A percentile compares a stretch with the other conserved stretches of the same genome.
Evolutionary conservation across 2,329 filamentous ascomycete species (phyloP).

Genomic region (Knoxdaviesia capensis): DNA sequence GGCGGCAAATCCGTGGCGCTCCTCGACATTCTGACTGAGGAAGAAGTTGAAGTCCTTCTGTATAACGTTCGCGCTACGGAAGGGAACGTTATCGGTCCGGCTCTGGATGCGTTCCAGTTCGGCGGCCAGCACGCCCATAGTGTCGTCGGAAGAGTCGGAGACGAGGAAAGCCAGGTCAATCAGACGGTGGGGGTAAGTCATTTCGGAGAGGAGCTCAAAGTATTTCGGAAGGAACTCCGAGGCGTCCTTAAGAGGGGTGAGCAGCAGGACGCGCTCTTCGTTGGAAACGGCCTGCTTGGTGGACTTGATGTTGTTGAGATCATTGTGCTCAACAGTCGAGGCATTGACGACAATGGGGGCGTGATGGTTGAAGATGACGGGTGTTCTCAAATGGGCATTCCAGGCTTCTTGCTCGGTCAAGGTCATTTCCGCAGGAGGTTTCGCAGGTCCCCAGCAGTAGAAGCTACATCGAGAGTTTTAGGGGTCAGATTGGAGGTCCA

Average conservation of each 20-base stretch:
- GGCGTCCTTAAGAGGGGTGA: constrained; percentile 86
- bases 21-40: constrained; percentile 59
- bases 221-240: constrained; percentile 66
- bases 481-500: constrained; percentile 5
- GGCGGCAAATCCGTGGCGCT: constrained; percentile 68
- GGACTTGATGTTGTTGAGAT: constrained; percentile 72
- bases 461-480: constrained; percentile 37
- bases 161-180: constrained; percentile 94
- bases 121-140: constrained; percentile 61
- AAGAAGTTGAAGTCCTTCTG: constrained; percentile 76
- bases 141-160: constrained; percentile 80
- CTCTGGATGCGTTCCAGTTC: constrained; percentile 81
- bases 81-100: constrained; percentile 59
- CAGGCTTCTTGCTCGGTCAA: constrained; percentile 79
- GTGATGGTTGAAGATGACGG: constrained; percentile 93
- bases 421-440: constrained; percentile 91
- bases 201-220: constrained; percentile 75
- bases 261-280: constrained; percentile 71
- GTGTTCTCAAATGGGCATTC: constrained; percentile 75
- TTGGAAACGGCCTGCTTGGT: constrained; percentile 61
- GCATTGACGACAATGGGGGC: constrained; percentile 70
- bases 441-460: constrained; percentile 90
- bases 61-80: constrained; percentile 66
- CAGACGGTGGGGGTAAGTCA: constrained; percentile 85
- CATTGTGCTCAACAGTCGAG: constrained; percentile 54